These are phyloP conservation scores for Cryptosporidium sp. DNA, from an alignment of 169 alveolate species.

Conservation along the genomic window DNA sequence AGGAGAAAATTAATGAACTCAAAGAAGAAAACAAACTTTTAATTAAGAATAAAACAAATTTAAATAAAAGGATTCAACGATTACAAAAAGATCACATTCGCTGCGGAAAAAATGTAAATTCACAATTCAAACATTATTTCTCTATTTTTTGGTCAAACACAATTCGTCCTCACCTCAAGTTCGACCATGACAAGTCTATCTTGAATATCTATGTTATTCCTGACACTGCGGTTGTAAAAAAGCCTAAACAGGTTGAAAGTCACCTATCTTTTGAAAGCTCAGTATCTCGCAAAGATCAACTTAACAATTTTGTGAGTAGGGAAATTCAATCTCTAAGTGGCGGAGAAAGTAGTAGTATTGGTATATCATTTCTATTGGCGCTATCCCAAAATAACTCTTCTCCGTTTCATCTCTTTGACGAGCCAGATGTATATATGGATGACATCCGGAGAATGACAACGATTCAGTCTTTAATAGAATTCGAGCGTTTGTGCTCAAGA, in stretches of 20 bases:
- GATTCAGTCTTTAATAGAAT: constrained; percentile 37
- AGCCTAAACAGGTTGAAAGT: background rate
- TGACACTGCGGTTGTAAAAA: constrained; percentile 39
- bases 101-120: constrained; percentile 40
- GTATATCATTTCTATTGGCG: constrained; percentile 79
- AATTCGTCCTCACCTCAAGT: constrained; percentile 51
- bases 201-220: constrained; percentile 47
- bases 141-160: constrained; percentile 70
- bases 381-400: constrained; percentile 78
- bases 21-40: constrained; percentile 36
- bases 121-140: constrained; percentile 36
- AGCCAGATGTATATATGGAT: constrained; percentile 82
- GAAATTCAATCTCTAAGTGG: constrained; percentile 80
- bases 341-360: constrained; percentile 81
- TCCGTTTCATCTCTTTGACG: constrained; percentile 81
- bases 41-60: background rate
- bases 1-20: constrained; percentile 3
- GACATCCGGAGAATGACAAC: constrained; percentile 79
- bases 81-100: constrained; percentile 43
- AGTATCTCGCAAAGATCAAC: background rate
- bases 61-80: constrained; percentile 46
- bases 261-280: background rate
- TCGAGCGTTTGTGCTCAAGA: constrained; percentile 23
- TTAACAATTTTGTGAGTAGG: constrained; percentile 31
- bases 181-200: constrained; percentile 51